Base-by-base conservation (phyloP, 2,329 filamentous ascomycete species). In the Neophaeococcomyces mojaviensis region DNA sequence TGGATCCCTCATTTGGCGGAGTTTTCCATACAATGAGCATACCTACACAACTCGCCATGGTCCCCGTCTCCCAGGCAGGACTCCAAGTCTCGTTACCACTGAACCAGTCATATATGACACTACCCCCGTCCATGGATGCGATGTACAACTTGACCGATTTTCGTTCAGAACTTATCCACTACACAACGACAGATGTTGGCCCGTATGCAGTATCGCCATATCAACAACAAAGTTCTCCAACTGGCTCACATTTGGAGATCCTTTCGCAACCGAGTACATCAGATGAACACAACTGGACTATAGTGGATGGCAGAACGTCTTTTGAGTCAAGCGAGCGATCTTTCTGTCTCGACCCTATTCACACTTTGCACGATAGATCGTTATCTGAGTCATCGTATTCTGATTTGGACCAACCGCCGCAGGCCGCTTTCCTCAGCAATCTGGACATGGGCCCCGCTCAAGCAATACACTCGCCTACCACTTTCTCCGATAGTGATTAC, bases 331-430 rank as follows among this genome's bases (percentile, higher is more conserved):
- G 77, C 40, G 72, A 82, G 33, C 69, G 68, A 48, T 69, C 70
- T 12, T 82, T 86, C 55, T 89, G 95, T 60, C 94, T 94, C 73
- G 95, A 96, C 67, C 90, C 90, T 2, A 81, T 84, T 51, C 86
- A 95, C 68, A 94, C 88, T 1, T 72, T 97, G 42, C 90, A 96
- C 68, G 77, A 94, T 59, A 80, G 89, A 56, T 89, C 84, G 45
- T 82, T 84, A 58, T 95, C 89, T 3, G 87, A 94, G 59, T 92
- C 88, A 2, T 92, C 86, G 1, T 78, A 82, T 55, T 82, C 85
- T 1, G 84, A 89, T 28, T 79, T 81, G 3, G 75, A 77, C 51
- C 69, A 57, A 65, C 79, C 64, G 72, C 76, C 64, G 16, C 64
- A 65, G 71, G 82, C 60, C 61, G 84, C 72, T 63, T 87, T 68